These are phyloP conservation scores for Cephaloascus albidus DNA, from an alignment of 805 yeast genomes.

Conservation along the genomic window DNA sequence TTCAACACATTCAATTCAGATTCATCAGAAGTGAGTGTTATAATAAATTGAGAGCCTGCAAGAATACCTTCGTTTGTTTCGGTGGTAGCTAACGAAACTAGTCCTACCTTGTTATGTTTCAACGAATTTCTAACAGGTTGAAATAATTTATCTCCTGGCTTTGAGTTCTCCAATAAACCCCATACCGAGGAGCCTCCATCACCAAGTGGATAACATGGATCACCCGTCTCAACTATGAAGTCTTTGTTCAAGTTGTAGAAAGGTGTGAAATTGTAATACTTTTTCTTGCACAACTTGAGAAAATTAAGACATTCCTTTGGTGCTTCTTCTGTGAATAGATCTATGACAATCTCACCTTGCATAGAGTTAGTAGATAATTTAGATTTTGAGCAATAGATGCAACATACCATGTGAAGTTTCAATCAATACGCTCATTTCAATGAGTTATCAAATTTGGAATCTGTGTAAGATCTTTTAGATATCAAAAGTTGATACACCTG, in stretches of 20 bases:
- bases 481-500: neutral
- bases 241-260: constrained; percentile 33
- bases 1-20: neutral
- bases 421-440: constrained; percentile 26
- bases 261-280: constrained; percentile 43
- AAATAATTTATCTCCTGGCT: neutral
- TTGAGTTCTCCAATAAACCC: constrained; percentile 10
- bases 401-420: constrained; percentile 27
- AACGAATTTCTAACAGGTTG: constrained; percentile 8
- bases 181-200: constrained; percentile 19
- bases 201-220: constrained; percentile 24
- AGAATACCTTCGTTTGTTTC: constrained; percentile 4
- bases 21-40: constrained; percentile 5
- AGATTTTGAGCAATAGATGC: neutral
- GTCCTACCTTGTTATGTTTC: constrained; percentile 18
- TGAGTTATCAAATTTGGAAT: neutral
- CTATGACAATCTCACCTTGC: constrained; percentile 39
- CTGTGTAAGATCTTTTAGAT: neutral
- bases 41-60: constrained; percentile 24
- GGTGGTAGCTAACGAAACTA: constrained; percentile 16
- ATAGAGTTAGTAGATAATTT: neutral
- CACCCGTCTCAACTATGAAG: constrained; percentile 34
- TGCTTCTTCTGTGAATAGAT: constrained; percentile 23
- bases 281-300: constrained; percentile 41
- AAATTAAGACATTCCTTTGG: constrained; percentile 36